These are phyloP conservation scores for Closterium sp. DNA, from an alignment of 139 green algal genomes.

Conservation along the genomic window DNA sequence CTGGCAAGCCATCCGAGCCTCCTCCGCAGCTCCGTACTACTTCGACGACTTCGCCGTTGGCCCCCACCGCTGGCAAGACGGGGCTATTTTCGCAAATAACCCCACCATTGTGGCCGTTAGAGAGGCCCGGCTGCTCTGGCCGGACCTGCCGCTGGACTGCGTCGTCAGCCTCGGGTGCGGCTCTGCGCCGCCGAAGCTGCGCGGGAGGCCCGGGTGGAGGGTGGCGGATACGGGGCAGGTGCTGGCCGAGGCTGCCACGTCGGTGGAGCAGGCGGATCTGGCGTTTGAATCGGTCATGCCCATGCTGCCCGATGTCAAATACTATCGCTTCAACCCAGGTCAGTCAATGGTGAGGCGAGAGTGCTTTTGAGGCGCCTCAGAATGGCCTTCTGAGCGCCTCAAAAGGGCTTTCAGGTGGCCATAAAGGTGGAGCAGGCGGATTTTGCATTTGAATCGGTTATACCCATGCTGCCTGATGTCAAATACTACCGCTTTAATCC, in stretches of 20 bases:
- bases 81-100: constrained; percentile 90
- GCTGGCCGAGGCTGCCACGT: constrained; percentile 45
- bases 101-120: constrained; percentile 78
- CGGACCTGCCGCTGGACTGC: constrained; percentile 70
- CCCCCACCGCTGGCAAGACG: constrained; percentile 85
- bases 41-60: constrained; percentile 78
- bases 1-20: constrained; percentile 89
- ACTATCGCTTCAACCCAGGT: constrained; percentile 51
- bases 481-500: constrained; percentile 48
- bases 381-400: no score
- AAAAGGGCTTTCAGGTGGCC: no score
- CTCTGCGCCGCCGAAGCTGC: constrained; percentile 39
- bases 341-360: no score
- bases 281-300: constrained; percentile 40
- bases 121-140: constrained; percentile 82
- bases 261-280: constrained; percentile 38
- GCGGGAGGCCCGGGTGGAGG: constrained; percentile 44
- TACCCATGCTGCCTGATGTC: constrained; percentile 30
- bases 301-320: constrained; percentile 28
- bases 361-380: no score
- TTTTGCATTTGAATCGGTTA: no score
- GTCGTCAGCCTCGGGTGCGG: constrained; percentile 85
- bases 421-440: no score
- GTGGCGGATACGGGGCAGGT: constrained; percentile 49
- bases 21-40: constrained; percentile 83